phyloP scores from a whole-genome alignment of 2,329 filamentous ascomycete species.

The Trichoderma atrobrunneum region DNA sequence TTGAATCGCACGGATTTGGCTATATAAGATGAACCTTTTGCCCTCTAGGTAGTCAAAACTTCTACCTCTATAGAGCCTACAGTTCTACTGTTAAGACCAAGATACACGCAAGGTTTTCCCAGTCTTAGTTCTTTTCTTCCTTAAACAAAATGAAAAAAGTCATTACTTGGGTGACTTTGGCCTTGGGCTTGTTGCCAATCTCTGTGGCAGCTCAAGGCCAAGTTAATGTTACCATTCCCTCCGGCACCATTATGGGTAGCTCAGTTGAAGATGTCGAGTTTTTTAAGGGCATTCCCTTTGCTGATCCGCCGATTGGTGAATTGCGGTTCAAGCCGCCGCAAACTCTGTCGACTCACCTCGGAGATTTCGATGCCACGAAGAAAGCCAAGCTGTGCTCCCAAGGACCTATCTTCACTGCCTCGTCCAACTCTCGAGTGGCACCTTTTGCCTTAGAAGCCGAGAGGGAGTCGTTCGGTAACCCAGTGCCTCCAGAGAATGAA shows the following conservation, averaged over 20 bases:
- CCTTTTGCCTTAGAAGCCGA: background rate
- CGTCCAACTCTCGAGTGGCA: accelerated
- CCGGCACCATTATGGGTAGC: background rate
- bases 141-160: background rate
- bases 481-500: background rate
- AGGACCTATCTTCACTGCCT: background rate
- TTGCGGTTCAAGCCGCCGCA: constrained; percentile 66
- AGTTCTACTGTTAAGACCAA: background rate
- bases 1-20: background rate
- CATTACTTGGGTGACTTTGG: background rate
- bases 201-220: background rate
- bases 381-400: constrained; percentile 55
- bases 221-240: constrained; percentile 8
- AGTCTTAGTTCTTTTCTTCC: background rate
- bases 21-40: background rate
- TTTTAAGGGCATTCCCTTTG: constrained; percentile 67
- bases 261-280: constrained; percentile 48
- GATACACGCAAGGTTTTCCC: background rate
- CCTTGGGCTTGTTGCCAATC: background rate
- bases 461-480: background rate
- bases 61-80: too few species aligned
- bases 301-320: constrained; percentile 53
- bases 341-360: constrained; percentile 49
- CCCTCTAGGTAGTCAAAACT: too few species aligned
- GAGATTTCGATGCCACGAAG: constrained; percentile 57